Evolutionary conservation across 305 asterid genomes (phyloP), one percentile per base, ranked within the genome.

Genomic region (Plantago lanceolata): DNA sequence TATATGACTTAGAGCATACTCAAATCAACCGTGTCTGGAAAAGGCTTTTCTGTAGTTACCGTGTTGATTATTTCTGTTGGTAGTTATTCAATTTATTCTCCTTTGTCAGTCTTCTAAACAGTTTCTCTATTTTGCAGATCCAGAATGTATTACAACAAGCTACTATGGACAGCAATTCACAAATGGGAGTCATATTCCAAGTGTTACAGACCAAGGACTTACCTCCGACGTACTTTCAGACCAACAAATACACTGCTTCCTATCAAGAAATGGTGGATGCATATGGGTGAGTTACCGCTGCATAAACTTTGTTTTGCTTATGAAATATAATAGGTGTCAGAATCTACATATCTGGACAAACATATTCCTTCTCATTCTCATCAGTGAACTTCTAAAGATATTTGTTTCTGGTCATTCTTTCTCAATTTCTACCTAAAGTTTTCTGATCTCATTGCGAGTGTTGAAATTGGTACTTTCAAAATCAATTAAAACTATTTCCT

Each of bases 261-360:
- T 73, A 76, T 69, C 84, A 82, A 69, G 84, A 76, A 68, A 82
- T 79, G 70, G 87, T 82, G 54, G 84, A 82, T 71, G 84, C 87
- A 51, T 82, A 82, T 59, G 87, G 87, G 87, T 82, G 71, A 76
- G 82, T 70, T 16, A 59, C 37, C 44, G 40, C 19, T 35, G 40
- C 43, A 19, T 17, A 52, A 29, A 20, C 0, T 21, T 44, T 44
- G 35, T 40, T 2, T 28, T 43, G 64, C n/a, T 3, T 8, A n/a
- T 44, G 47, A 15, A 28, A 45, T 40, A 40, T 40, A 40, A 40
- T 40, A 40, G 13, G 45, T 40, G 45, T 40, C 45, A 11, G 45
- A 40, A 40, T 40, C 45, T 40, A 40, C 45, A 12, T 40, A 11
- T 40, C 15, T 40, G 1, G 15, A 40, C 15, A 9, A 40, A 40